Percentiles rank a stretch among this genome's conserved stretches.
phyloP scores from a whole-genome alignment of 345 rosid species.

The Trapa incisa region DNA sequence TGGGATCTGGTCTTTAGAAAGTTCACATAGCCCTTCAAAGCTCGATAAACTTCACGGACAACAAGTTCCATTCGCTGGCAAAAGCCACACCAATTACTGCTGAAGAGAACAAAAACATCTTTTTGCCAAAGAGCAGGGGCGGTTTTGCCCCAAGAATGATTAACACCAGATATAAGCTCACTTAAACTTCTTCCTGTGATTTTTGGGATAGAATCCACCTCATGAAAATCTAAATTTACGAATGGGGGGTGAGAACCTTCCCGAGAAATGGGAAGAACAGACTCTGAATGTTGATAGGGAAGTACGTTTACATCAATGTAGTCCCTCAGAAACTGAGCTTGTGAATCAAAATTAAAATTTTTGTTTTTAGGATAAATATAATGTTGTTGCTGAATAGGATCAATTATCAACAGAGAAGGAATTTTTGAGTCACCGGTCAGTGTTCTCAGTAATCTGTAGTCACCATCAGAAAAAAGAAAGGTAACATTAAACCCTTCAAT shows the following conservation, averaged over 20 bases:
- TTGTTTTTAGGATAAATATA: constrained; percentile 34
- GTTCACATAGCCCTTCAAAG: constrained; percentile 39
- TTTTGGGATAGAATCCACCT: constrained; percentile 60
- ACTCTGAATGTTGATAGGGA: constrained; percentile 50
- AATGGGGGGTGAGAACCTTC: constrained; percentile 59
- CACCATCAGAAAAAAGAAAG: constrained; percentile 71
- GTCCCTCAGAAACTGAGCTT: constrained; percentile 39
- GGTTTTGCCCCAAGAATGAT: constrained; percentile 30
- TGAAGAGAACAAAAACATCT: constrained; percentile 85
- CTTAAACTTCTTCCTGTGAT: constrained; percentile 43
- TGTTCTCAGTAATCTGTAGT: constrained; percentile 41
- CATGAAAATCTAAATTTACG: constrained; percentile 72
- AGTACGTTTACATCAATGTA: constrained; percentile 53
- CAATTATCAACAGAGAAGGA: constrained; percentile 65
- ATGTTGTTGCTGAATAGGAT: constrained; percentile 58
- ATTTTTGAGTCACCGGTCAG: constrained; percentile 59
- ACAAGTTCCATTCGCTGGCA: constrained; percentile 91
- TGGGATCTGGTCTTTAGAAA: constrained; percentile 27
- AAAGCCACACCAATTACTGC: constrained; percentile 82
- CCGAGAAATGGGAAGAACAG: constrained; percentile 27
- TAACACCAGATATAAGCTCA: constrained; percentile 43
- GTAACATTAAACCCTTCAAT: constrained; percentile 40
- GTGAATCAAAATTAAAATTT: constrained; percentile 30
- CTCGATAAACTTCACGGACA: constrained; percentile 68
- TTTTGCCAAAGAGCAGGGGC: constrained; percentile 30